Evolutionary conservation across 2,329 filamentous ascomycete species (phyloP).

Genomic region (Penicillium sp.): DNA sequence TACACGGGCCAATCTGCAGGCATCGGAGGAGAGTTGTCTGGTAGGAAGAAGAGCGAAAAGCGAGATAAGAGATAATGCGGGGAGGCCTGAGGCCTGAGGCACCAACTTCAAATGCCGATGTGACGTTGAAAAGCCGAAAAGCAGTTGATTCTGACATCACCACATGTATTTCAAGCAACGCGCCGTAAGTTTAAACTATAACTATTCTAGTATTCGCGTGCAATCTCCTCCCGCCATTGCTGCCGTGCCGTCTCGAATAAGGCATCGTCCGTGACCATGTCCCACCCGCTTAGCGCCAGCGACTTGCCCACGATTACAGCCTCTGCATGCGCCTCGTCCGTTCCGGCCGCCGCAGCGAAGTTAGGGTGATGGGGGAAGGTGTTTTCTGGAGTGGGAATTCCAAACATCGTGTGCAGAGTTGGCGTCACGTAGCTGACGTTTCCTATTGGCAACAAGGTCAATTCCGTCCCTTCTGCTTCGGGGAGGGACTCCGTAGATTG

Average conservation of each 20-base stretch:
- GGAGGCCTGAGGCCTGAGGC: slow-evolving; percentile 1
- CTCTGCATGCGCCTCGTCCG: slow-evolving; percentile 41
- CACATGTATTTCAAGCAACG: background rate
- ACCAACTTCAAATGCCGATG: background rate
- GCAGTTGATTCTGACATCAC: background rate
- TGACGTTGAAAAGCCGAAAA: background rate
- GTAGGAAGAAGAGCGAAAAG: background rate
- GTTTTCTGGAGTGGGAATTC: slow-evolving; percentile 41
- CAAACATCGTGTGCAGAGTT: slow-evolving; percentile 51
- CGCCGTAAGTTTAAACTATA: background rate
- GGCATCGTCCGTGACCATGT: slow-evolving; percentile 27
- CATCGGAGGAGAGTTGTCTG: slow-evolving; percentile 8
- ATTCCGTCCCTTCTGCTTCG: background rate
- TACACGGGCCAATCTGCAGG: slow-evolving; percentile 8
- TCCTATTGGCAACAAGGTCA: slow-evolving; percentile 29
- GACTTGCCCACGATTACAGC: slow-evolving; percentile 48
- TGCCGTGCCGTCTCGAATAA: slow-evolving; percentile 24
- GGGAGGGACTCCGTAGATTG: background rate
- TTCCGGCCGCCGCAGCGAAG: slow-evolving; percentile 48
- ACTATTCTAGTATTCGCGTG: slow-evolving; percentile 11
- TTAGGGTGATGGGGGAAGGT: slow-evolving; percentile 37
- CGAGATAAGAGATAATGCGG: slow-evolving; percentile 3
- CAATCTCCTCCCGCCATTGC: slow-evolving; percentile 28
- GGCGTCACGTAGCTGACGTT: slow-evolving; percentile 52
- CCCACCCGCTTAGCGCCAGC: slow-evolving; percentile 42